These are phyloP conservation scores for Spathaspora sp. DNA, from an alignment of 1,139 yeast genomes.

Conservation along the genomic window DNA sequence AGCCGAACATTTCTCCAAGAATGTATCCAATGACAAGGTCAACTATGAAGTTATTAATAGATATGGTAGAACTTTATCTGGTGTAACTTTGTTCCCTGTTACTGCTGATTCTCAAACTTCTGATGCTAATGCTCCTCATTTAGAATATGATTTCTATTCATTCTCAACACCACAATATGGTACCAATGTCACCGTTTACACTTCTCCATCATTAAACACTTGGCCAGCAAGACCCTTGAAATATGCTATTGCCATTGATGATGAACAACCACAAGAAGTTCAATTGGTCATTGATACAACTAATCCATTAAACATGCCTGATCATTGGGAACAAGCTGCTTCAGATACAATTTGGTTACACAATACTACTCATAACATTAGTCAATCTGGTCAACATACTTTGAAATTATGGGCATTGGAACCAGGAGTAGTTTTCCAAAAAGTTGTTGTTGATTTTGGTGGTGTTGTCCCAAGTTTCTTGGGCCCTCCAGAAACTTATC, in stretches of 20 bases:
- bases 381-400: constrained; percentile 13
- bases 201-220: constrained; percentile 16
- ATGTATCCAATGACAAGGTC: constrained; percentile 12
- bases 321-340: constrained; percentile 18
- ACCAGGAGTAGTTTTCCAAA: constrained; percentile 14
- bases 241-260: constrained; percentile 17
- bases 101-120: constrained; percentile 16
- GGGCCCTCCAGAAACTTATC: constrained; percentile 18
- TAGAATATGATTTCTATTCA: constrained; percentile 17
- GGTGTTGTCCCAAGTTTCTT: constrained; percentile 15
- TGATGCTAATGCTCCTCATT: constrained; percentile 12
- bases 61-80: constrained; percentile 16
- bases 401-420: constrained; percentile 17
- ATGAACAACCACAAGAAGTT: constrained; percentile 14
- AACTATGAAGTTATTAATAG: constrained; percentile 11
- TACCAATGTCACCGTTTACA: constrained; percentile 14
- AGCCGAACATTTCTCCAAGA: constrained; percentile 15
- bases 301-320: constrained; percentile 15
- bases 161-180: constrained; percentile 16
- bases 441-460: constrained; percentile 16
- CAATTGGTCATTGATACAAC: constrained; percentile 15
- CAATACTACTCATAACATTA: constrained; percentile 15
- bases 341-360: constrained; percentile 16
- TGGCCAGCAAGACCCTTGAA: constrained; percentile 16
- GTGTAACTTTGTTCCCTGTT: constrained; percentile 17